Base-by-base conservation (phyloP, 2,329 filamentous ascomycete species). In the Cadophora sp. region DNA sequence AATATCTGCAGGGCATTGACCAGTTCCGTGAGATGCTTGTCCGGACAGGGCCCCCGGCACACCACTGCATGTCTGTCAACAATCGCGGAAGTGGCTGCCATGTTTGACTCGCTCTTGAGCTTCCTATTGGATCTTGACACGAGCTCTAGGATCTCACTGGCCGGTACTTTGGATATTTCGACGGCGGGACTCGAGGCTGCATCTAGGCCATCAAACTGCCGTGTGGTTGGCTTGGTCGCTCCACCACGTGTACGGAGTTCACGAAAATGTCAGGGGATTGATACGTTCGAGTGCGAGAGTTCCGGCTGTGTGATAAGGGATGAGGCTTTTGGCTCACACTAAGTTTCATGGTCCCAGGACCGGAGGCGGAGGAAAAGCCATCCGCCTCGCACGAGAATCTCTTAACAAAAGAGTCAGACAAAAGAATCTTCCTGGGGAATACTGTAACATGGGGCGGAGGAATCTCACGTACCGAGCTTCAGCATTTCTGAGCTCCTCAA, bases 1-100 rank as follows among this genome's bases (percentile, higher is more conserved):
- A n/a, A n/a, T n/a, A 36, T 55, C 51, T 55, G 16, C 30, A 36
- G 18, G 51, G 27, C 51, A 51, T 51, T 51, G 50, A n/a, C 14
- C 14, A 53, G 24, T 18, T 22, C 18, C n/a, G 53, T 56, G 30
- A 24, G 33, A 56, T 56, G 30, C 30, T 56, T 41, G n/a, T 55
- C 27, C 18, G n/a, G 14, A 53, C 24, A 30, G 53, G 53, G 30
- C 9, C 14, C 4, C 18, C n/a, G 18, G 33, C 18, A n/a, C n/a
- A n/a, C n/a, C n/a, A 41, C 50, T 53, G 24, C 22, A n/a, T 45
- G 1, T 22, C 18, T 9, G 30, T 36, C 53, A 56, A 41, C 8
- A 39, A 22, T 22, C 11, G 1, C n/a, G 8, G 33, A 56, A 20
- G 33, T 39, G 30, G 53, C 53, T 22, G 51, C 13, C 18, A 18